Conservation (phyloP, 2,329 filamentous ascomycete genomes). For the Penicillium fuscoglaucum region DNA sequence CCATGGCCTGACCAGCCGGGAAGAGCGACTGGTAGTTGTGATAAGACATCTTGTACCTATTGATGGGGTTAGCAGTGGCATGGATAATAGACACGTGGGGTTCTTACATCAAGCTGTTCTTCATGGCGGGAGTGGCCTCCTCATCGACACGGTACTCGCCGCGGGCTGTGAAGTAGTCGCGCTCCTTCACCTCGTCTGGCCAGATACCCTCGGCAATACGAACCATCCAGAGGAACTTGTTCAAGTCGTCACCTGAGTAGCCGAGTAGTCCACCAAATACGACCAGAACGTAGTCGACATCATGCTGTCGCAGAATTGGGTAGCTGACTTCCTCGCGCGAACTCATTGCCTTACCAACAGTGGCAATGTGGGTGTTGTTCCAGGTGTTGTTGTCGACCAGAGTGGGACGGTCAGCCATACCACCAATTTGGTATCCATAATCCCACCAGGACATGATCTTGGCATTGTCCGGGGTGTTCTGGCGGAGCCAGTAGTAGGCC, state of each 20-base stretch:
- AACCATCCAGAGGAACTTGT: conserved; percentile 99
- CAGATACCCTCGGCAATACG: conserved; percentile 98
- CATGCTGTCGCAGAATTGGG: conserved; percentile 95
- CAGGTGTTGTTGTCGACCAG: conserved; percentile 99
- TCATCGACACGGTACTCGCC: conserved; percentile 95
- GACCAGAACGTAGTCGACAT: conserved; percentile 97
- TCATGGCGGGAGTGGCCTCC: conserved; percentile 94
- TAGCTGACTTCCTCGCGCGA: conserved; percentile 97
- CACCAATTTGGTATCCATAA: conserved; percentile 98
- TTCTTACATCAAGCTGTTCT: conserved; percentile 96
- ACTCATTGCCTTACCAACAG: conserved; percentile 98
- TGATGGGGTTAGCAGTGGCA: conserved; percentile 22
- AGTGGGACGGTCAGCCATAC: conserved; percentile 96
- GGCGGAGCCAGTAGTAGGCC: conserved; percentile 98
- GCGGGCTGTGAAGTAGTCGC: conserved; percentile 88
- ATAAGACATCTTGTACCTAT: conserved; percentile 99
- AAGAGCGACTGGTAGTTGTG: conserved; percentile 95
- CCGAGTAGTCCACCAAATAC: conserved; percentile 95
- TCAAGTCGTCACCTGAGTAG: conserved; percentile 98
- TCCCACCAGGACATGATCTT: conserved; percentile 99
- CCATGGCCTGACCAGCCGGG: conserved; percentile 83
- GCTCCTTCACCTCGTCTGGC: conserved; percentile 98
- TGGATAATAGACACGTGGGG: neutral
- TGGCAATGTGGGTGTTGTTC: conserved; percentile 99
- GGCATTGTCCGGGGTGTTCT: conserved; percentile 91